phyloP scores from a whole-genome alignment of 2,329 filamentous ascomycete species.

The Fusarium decemcellulare region DNA sequence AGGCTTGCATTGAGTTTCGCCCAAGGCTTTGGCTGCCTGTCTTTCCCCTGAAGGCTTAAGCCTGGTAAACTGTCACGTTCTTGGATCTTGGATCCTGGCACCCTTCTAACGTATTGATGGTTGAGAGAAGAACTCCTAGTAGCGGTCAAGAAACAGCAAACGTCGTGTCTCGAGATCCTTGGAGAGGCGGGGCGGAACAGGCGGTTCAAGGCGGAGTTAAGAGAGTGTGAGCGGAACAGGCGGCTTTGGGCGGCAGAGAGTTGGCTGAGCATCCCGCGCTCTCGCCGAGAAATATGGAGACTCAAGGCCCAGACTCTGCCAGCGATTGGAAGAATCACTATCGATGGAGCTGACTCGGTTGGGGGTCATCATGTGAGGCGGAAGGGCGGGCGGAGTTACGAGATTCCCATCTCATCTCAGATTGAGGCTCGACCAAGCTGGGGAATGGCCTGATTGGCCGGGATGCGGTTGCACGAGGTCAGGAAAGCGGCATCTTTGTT shows the following conservation, averaged over 20 bases:
- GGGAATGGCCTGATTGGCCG: conserved; percentile 8
- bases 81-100: no score
- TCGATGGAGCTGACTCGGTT: conserved; percentile 15
- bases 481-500: background rate
- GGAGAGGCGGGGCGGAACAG: background rate
- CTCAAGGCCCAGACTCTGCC: background rate
- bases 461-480: background rate
- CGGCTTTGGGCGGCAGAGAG: conserved; percentile 27
- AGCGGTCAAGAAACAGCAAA: background rate
- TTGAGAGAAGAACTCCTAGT: background rate
- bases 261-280: background rate
- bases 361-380: conserved; percentile 15
- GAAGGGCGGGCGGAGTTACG: background rate
- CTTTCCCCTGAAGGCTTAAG: no score
- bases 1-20: no score
- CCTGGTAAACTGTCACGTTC: no score
- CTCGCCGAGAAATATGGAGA: background rate
- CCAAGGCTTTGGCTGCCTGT: no score
- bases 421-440: background rate
- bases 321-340: conserved; percentile 4
- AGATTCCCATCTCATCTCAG: conserved; percentile 3
- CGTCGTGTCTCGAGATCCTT: no score
- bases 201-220: conserved; percentile 27
- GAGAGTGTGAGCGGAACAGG: conserved; percentile 17
- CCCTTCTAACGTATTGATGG: no score